Evolutionary conservation across 176 grass and related monocot genomes (phyloP).

Genomic region (Bolboschoenus planiculmis): DNA sequence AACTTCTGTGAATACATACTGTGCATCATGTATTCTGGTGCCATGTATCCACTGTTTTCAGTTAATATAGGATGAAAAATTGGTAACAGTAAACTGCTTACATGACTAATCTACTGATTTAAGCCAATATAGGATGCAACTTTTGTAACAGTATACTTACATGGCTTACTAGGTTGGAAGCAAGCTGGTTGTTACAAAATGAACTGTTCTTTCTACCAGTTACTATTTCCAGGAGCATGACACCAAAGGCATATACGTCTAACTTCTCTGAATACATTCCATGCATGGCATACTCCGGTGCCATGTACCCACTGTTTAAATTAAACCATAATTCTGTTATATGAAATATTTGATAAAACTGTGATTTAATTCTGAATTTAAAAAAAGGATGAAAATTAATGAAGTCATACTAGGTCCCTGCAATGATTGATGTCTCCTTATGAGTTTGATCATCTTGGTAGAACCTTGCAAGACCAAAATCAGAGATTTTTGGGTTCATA

Average conservation of each 20-base stretch:
- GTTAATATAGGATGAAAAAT: neutral
- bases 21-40: too few species aligned
- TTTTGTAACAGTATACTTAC: too few species aligned
- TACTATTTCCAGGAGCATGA: neutral
- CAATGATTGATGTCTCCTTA: neutral
- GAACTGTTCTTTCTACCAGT: constrained; percentile 7
- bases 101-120: neutral
- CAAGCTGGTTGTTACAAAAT: neutral
- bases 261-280: neutral
- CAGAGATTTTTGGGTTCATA: neutral
- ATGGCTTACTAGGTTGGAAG: neutral
- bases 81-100: neutral
- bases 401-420: neutral
- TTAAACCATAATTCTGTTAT: too few species aligned
- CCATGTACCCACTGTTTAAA: too few species aligned
- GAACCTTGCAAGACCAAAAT: neutral
- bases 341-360: neutral
- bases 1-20: too few species aligned
- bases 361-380: neutral
- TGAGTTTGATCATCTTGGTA: neutral
- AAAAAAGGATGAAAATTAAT: neutral
- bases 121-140: neutral
- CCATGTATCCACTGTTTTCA: too few species aligned
- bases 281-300: too few species aligned
- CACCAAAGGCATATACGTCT: neutral